Base-by-base conservation (phyloP, 2,329 filamentous ascomycete species). In the Acrocalymma vagum region DNA sequence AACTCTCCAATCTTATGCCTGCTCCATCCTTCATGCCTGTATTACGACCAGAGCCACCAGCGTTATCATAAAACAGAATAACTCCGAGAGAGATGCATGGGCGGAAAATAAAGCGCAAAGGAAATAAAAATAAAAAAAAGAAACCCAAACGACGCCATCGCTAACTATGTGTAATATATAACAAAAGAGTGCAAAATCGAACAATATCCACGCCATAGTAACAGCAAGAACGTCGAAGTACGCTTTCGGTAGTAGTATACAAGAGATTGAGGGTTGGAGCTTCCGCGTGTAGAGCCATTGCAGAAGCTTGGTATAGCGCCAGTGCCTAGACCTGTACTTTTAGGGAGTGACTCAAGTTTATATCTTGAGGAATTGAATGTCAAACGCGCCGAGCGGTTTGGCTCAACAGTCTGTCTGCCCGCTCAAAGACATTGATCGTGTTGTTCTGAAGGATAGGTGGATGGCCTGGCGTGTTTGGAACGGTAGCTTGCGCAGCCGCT, bases 401-500 rank as follows among this genome's bases (percentile, higher is more conserved):
- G 23, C 53, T 63, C 13, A 68, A 48, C 22, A 67, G 44, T 13
- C 63, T 52, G 38, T 70, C 66, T 15, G 64, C 65, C 25, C 65
- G 56, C 44, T 69, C 66, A 29, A 68, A 69, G 16, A 69, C 62
- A 18, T 66, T 65, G 28, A 65, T 61, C 3, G 57, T 60, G 24
- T 53, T 60, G 9, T 58, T 57, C 5, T 49, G 47, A 9, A 55
- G 55, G 14, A 43, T 21, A 3, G 54, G 48, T 18, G 49, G 48
- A 18, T 60, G 54, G 23, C 60, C 61, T 16, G 63, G 65, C 10
- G 63, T 69, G 34, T 89, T 88, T 4, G 90, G 88, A 9, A 96
- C 86, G 0, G 90, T 96, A 1, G 92, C 91, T 70, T 95, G 91
- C 38, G 91, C 89, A 14, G 92, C 92, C 5, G 92, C 90, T 1